Percentiles rank a stretch among this genome's conserved stretches.
phyloP scores from a whole-genome alignment of 2,329 filamentous ascomycete genomes.

The Calonectria hongkongensis region DNA sequence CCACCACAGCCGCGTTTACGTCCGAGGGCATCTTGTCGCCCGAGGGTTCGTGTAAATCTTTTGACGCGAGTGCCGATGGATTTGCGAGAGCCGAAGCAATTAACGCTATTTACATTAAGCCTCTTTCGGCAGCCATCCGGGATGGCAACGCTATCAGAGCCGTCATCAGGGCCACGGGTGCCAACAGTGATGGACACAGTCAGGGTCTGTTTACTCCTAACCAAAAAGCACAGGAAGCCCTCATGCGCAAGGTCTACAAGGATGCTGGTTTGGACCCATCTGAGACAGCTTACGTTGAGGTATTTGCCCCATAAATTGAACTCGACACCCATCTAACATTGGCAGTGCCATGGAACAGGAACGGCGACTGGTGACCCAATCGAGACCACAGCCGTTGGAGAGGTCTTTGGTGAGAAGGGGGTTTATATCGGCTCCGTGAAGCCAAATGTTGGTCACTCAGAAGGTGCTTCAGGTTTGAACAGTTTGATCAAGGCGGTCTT shows the following conservation, averaged over 20 bases:
- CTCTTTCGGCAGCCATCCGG: slow-evolving; percentile 64
- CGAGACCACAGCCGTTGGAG: slow-evolving; percentile 60
- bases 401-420: slow-evolving; percentile 54
- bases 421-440: slow-evolving; percentile 65
- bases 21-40: slow-evolving; percentile 53
- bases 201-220: slow-evolving; percentile 64
- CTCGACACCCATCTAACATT: not conserved
- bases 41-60: slow-evolving; percentile 55
- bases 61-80: slow-evolving; percentile 65
- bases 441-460: slow-evolving; percentile 61
- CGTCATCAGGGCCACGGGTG: slow-evolving; percentile 57
- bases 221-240: slow-evolving; percentile 56
- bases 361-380: slow-evolving; percentile 65
- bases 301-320: not conserved
- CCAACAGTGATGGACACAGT: slow-evolving; percentile 63
- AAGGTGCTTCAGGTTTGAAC: slow-evolving; percentile 50
- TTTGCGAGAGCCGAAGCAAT: slow-evolving; percentile 69
- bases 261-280: slow-evolving; percentile 48
- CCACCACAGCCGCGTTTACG: slow-evolving; percentile 46
- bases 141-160: slow-evolving; percentile 64
- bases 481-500: slow-evolving; percentile 54
- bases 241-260: slow-evolving; percentile 63
- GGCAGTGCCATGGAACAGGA: slow-evolving; percentile 64
- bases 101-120: slow-evolving; percentile 64
- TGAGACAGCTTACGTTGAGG: slow-evolving; percentile 57